Base-by-base conservation (phyloP, 345 rosid species). In the Erysimum cheiranthoides region DNA sequence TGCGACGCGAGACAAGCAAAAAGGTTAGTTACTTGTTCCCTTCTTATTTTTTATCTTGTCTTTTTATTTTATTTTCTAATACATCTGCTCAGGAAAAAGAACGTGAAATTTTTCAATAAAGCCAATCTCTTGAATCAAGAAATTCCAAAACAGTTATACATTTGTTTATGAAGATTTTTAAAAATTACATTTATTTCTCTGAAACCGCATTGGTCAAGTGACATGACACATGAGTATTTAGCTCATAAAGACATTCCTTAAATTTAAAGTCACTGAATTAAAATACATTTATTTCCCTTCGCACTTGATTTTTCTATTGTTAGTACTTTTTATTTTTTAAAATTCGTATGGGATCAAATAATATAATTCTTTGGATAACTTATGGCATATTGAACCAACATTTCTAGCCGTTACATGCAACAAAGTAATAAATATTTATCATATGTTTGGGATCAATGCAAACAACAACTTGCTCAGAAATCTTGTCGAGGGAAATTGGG, bases 201-300 rank as follows among this genome's bases (percentile, higher is more conserved):
- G 72, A 36, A 57, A 14, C 47, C 17, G 4, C 61, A 64, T 47
- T 65, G 61, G 76, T 72, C 76, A 70, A 71, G 47, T 47, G 47
- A 18, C 80, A 65, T 70, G 16, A 62, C 39, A 18, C 80, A 65
- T 70, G 16, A 62, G 12, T 14, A 60, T 69, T 68, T 70, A 77
- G n/a, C 67, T 57, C 62, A 30, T 40, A 46, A 71, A 45, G 76
- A 77, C 73, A 77, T 77, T 77, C 80, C 76, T 77, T 77, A 65
- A 13, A 64, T 64, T 49, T 12, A 57, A 71, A 77, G 80, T 65
- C 67, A 71, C 5, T 34, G 42, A 36, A 76, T 62, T 77, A 25
- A 43, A 73, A 34, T 53, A 60, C 54, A 61, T 53, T 61, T 21
- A 21, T 21, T 56, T 69, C 14, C 7, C 6, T 38, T 17, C 10